Conservation (phyloP, 164 flowering plant genomes). For the Santalum album region DNA sequence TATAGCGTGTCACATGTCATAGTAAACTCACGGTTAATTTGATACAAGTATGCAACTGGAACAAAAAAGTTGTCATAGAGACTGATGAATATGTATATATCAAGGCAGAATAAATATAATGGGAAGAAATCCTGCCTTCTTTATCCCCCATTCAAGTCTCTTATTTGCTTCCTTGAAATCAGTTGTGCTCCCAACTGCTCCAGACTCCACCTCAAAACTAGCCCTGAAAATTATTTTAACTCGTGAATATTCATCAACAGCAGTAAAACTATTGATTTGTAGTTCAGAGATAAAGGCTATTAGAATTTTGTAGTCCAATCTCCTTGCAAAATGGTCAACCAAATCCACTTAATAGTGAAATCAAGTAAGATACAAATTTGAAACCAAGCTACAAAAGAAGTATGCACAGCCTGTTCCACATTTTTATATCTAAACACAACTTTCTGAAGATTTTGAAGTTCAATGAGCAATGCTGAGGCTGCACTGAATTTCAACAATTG, state of each 20-base stretch:
- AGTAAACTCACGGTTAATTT: neutral
- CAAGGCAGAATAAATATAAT: neutral
- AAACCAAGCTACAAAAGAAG: too few species aligned
- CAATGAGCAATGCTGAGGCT: too few species aligned
- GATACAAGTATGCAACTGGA: neutral
- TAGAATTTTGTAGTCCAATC: too few species aligned
- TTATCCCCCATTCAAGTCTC: slow-evolving; percentile 84
- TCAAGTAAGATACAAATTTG: too few species aligned
- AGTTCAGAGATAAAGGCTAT: too few species aligned
- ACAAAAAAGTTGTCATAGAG: neutral
- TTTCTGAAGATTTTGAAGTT: too few species aligned
- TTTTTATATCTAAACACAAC: too few species aligned
- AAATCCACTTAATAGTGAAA: slow-evolving; percentile 56
- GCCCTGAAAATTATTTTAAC: slow-evolving; percentile 34
- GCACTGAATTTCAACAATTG: too few species aligned
- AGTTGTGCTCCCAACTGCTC: slow-evolving; percentile 78
- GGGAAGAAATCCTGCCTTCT: slow-evolving; percentile 47
- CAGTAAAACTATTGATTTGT: too few species aligned
- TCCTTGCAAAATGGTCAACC: neutral
- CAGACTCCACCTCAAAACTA: slow-evolving; percentile 87
- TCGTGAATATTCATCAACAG: neutral
- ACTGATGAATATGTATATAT: neutral
- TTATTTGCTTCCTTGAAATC: slow-evolving; percentile 87
- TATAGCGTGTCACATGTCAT: slow-evolving; percentile 12
- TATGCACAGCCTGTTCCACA: too few species aligned